A percentile compares a stretch with the other conserved stretches of the same genome.
Evolutionary conservation across 108 stramenopile species (phyloP).

Genomic region (Epipyxis sp.): DNA sequence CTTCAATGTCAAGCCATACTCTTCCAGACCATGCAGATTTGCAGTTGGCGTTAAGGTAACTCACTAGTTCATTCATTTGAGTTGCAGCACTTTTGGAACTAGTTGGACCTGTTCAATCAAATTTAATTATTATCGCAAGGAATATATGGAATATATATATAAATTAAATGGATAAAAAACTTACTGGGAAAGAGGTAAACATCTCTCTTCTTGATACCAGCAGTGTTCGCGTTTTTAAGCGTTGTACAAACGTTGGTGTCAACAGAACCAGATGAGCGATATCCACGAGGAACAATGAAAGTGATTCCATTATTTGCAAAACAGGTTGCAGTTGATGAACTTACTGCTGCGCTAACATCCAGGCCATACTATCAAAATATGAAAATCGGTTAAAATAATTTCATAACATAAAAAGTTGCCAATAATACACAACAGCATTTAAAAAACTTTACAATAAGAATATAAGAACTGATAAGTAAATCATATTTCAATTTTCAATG

Average conservation of each 20-base stretch:
- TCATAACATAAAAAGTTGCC: too few species aligned
- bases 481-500: too few species aligned
- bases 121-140: too few species aligned
- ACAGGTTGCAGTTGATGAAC: not conserved
- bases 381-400: too few species aligned
- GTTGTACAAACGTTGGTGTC: slow-evolving; percentile 27
- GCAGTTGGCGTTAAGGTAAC: slow-evolving; percentile 27
- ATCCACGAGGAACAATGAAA: slow-evolving; percentile 27
- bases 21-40: slow-evolving; percentile 14
- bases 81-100: slow-evolving; percentile 29
- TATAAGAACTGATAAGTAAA: too few species aligned
- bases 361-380: too few species aligned
- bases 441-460: too few species aligned
- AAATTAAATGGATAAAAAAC: not conserved
- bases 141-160: not conserved
- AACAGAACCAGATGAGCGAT: not conserved
- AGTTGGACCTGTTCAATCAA: not conserved
- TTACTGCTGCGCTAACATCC: not conserved
- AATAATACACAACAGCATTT: too few species aligned
- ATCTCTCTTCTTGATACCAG: slow-evolving; percentile 13
- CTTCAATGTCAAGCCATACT: slow-evolving; percentile 32
- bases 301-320: not conserved
- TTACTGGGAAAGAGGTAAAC: slow-evolving; percentile 27
- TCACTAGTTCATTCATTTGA: slow-evolving; percentile 20
- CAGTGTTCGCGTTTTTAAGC: not conserved